Conservation (phyloP, 371 early-diverging fungal genomes). For the Phascolomyces articulosus region DNA sequence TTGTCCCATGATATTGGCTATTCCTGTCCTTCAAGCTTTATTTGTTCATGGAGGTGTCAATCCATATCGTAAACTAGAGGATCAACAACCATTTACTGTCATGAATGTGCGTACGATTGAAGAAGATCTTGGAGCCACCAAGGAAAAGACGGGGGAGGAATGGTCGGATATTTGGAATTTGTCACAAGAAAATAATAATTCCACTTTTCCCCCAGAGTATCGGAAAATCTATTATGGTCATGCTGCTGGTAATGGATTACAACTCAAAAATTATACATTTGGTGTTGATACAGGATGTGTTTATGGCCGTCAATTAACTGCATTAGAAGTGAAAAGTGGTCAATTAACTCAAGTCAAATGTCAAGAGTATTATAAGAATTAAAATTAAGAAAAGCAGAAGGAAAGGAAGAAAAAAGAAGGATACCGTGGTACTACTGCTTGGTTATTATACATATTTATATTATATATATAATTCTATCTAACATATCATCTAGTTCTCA, state of each 20-base stretch:
- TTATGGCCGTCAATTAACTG: slow-evolving; percentile 65
- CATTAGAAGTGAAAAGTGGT: slow-evolving; percentile 42
- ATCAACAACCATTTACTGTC: slow-evolving; percentile 56
- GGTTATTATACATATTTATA: too few relatives aligned
- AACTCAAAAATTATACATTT: slow-evolving; percentile 53
- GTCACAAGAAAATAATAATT: slow-evolving; percentile 16
- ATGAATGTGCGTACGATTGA: slow-evolving; percentile 66
- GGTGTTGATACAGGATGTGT: slow-evolving; percentile 78
- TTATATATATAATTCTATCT: too few relatives aligned
- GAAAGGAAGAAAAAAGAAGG: too few relatives aligned
- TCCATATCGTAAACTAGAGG: slow-evolving; percentile 33
- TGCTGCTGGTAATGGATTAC: slow-evolving; percentile 64
- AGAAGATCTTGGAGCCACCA: slow-evolving; percentile 33
- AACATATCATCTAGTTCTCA: too few relatives aligned
- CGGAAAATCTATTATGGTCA: slow-evolving; percentile 69
- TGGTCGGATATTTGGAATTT: slow-evolving; percentile 54
- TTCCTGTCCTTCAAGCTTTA: slow-evolving; percentile 57
- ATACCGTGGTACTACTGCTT: neutral
- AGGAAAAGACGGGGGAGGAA: neutral
- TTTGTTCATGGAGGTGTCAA: slow-evolving; percentile 75
- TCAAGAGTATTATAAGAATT: slow-evolving; percentile 4
- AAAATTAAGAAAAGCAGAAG: neutral
- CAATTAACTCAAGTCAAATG: slow-evolving; percentile 40
- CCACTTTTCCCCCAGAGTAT: slow-evolving; percentile 4
- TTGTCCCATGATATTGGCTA: slow-evolving; percentile 63